These are phyloP conservation scores for Fusarium sp. DNA, from an alignment of 2,329 filamentous ascomycete genomes.

Conservation along the genomic window DNA sequence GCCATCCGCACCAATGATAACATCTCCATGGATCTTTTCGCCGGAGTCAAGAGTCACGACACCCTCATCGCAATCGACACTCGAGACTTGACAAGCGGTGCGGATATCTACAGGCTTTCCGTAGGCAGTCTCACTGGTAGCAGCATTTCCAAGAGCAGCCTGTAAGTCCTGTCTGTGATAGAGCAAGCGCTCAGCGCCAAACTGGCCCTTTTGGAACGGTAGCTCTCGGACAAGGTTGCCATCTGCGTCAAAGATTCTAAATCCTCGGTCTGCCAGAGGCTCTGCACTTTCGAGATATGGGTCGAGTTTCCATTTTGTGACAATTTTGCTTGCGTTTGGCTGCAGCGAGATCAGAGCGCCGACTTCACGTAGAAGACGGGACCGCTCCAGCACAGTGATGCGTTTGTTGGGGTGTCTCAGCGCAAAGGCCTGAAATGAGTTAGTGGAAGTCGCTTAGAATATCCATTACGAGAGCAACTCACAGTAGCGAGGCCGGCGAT, in stretches of 20 bases:
- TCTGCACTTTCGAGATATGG: constrained; percentile 32
- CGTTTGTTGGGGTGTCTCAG: constrained; percentile 29
- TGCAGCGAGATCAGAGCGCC: constrained; percentile 41
- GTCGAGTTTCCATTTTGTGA: constrained; percentile 36
- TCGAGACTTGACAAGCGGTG: constrained; percentile 31
- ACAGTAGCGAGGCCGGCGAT: constrained; percentile 41
- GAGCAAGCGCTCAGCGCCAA: constrained; percentile 40
- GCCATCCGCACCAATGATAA: constrained; percentile 43
- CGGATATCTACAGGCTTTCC: constrained; percentile 34
- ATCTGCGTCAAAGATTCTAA: constrained; percentile 38
- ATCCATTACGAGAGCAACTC: neutral
- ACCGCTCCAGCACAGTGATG: constrained; percentile 44
- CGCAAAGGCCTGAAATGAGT: constrained; percentile 24
- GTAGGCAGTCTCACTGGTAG: constrained; percentile 11
- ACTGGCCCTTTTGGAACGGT: constrained; percentile 31
- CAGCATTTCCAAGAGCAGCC: constrained; percentile 30
- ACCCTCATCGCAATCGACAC: constrained; percentile 34
- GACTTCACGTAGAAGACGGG: constrained; percentile 41
- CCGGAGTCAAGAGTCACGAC: constrained; percentile 35
- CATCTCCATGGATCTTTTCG: constrained; percentile 32
- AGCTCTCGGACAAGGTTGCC: constrained; percentile 37
- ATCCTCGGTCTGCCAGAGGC: constrained; percentile 36
- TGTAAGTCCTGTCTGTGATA: constrained; percentile 44
- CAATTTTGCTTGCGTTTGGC: constrained; percentile 42
- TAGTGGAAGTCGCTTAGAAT: neutral